Base-by-base conservation (phyloP, 1,139 yeast genomes). In the Suhomyces kunorum region DNA sequence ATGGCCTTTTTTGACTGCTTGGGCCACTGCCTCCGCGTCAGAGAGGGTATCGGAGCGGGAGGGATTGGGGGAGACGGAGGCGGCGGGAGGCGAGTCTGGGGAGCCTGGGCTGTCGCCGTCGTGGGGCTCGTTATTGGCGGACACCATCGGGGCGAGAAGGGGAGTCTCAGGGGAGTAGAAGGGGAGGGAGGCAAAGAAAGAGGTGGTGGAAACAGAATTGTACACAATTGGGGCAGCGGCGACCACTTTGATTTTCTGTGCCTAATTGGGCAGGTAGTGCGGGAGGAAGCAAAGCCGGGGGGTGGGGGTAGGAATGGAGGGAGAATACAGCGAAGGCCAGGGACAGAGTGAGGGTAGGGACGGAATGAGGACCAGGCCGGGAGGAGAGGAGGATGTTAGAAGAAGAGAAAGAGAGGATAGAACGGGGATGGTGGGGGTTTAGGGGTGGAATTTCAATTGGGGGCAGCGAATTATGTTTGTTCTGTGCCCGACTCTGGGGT, bases 11-110 rank as follows among this genome's bases (percentile, higher is more conserved):
- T 37, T 44, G 31, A 38, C 26, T n/a, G 40, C 36, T 19, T 37
- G 28, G 17, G 42, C 45, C 27, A 37, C 22, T 15, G 36, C 40
- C 17, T 40, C 45, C 22, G 46, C 39, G 19, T 38, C 40, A 26
- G 43, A 26, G 20, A 37, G 32, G 17, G 19, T 26, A 12, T 38
- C 33, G 29, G 35, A 19, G 33, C 25, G 29, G 17, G 39, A n/a
- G n/a, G 16, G 22, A n/a, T 17, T 17, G 25, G 28, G 22, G 19
- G 34, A 16, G 12, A 15, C 32, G 25, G 16, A n/a, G 24, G 17
- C 13, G 2, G 32, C 18, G 13, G 19, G 32, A 24, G 32, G 32
- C 23, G 32, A 29, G 13, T 29, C 32, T 1, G 32, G 32, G 16
- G 32, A 28, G 11, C 11, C 25, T 18, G 32, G 24, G 11, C 24